Percentiles rank a stretch among this genome's conserved stretches.
Conservation (phyloP, 2,329 filamentous ascomycete genomes). For the Fusarium devonianum region DNA sequence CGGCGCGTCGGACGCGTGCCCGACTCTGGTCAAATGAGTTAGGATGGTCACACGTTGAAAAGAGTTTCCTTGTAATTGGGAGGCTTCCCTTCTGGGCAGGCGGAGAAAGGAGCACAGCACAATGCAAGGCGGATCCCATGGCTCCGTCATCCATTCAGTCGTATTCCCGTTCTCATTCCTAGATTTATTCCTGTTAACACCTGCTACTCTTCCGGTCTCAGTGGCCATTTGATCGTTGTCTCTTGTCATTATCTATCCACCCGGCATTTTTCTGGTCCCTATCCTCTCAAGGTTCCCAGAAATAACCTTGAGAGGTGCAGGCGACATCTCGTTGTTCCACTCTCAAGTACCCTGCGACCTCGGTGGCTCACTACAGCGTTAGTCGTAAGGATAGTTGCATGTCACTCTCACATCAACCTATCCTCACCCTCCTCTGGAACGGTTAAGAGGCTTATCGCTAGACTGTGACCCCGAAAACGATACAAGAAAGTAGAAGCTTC, state of each 20-base stretch:
- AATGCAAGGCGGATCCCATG: constrained; percentile 5
- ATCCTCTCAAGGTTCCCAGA: too few relatives aligned
- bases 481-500: background rate
- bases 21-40: too few relatives aligned
- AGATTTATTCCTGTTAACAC: background rate
- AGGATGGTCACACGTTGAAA: constrained; percentile 9
- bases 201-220: background rate
- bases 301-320: background rate
- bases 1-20: too few relatives aligned
- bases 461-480: constrained; percentile 3
- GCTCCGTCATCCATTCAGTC: constrained; percentile 17
- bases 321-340: background rate
- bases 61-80: constrained; percentile 7
- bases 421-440: background rate
- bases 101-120: constrained; percentile 10
- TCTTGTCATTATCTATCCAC: too few relatives aligned
- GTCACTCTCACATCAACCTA: constrained; percentile 8
- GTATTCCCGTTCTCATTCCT: constrained; percentile 9
- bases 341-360: constrained; percentile 16
- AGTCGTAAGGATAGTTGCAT: constrained; percentile 12
- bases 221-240: too few relatives aligned
- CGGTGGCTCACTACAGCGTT: constrained; percentile 4
- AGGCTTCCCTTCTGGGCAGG: constrained; percentile 16
- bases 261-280: too few relatives aligned
- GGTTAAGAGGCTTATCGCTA: background rate